phyloP scores from a whole-genome alignment of 768 basidiomycete species.

The Naematelia aurantialba region DNA sequence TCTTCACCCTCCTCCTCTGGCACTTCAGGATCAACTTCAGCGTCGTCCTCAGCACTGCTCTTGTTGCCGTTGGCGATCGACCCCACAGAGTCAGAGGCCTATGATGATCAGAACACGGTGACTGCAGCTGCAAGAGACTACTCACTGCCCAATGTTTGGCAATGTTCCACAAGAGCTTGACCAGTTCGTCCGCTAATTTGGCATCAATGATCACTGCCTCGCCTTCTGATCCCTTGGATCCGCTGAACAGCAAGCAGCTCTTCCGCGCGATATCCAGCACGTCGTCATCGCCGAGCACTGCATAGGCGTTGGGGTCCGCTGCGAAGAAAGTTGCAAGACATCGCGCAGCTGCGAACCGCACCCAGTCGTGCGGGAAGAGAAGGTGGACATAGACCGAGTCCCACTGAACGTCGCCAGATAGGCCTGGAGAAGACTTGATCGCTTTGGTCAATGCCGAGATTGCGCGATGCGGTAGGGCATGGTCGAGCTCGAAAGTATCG shows the following conservation, averaged over 20 bases:
- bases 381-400: conserved; percentile 62
- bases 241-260: conserved; percentile 72
- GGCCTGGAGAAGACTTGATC: conserved; percentile 30
- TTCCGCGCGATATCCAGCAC: conserved; percentile 70
- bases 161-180: conserved; percentile 90
- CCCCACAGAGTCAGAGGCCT: conserved; percentile 53
- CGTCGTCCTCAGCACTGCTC: conserved; percentile 20
- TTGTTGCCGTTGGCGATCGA: conserved; percentile 2
- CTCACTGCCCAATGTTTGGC: conserved; percentile 66
- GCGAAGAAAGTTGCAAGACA: conserved; percentile 63
- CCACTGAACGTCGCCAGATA: conserved; percentile 55
- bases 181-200: conserved; percentile 59
- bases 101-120: neutral
- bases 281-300: conserved; percentile 19
- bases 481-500: conserved; percentile 55
- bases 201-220: conserved; percentile 56
- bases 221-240: conserved; percentile 67
- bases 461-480: conserved; percentile 79
- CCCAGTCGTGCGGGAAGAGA: conserved; percentile 91
- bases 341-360: conserved; percentile 73
- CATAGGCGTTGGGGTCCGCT: conserved; percentile 16
- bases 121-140: neutral
- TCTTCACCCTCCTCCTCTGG: conserved; percentile 31
- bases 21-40: conserved; percentile 29
- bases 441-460: conserved; percentile 66